Conservation (phyloP, 441 rosid species). For the Hura crepitans region DNA sequence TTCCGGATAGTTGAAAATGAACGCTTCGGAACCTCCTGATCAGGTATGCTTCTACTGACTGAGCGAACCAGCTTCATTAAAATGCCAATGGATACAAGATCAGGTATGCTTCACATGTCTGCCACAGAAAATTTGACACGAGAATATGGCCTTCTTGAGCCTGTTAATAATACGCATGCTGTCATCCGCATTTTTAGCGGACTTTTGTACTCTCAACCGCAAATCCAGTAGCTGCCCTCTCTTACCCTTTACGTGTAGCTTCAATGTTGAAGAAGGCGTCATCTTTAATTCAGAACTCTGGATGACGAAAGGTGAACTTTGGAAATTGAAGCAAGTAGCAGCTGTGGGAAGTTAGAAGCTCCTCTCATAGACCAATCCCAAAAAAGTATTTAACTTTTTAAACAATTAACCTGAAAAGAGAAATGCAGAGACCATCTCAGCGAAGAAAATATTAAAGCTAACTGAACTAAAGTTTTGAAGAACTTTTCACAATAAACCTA, state of each 20-base stretch:
- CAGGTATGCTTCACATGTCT: constrained; percentile 85
- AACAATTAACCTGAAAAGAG: neutral
- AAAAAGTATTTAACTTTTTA: too few relatives aligned
- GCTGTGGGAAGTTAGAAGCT: constrained; percentile 30
- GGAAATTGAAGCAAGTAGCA: constrained; percentile 15
- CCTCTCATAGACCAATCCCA: constrained; percentile 36
- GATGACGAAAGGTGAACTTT: constrained; percentile 25
- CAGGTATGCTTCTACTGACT: constrained; percentile 84
- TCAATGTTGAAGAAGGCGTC: constrained; percentile 34
- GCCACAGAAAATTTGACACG: constrained; percentile 19
- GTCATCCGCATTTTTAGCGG: constrained; percentile 78
- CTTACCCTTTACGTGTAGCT: constrained; percentile 66
- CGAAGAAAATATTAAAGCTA: neutral
- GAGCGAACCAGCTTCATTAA: constrained; percentile 60
- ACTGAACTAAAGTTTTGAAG: constrained; percentile 6
- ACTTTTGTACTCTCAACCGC: constrained; percentile 59
- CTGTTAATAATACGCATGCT: constrained; percentile 71
- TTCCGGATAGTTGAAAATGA: constrained; percentile 74
- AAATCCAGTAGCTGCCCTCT: constrained; percentile 54
- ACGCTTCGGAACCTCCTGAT: constrained; percentile 76
- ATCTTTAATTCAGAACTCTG: constrained; percentile 33
- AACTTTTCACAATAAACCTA: constrained; percentile 39
- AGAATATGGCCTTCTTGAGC: constrained; percentile 49
- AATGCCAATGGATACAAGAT: too few relatives aligned
- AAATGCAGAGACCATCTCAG: neutral